Evolutionary conservation across 371 early-diverging fungal genomes (phyloP).

Genomic region (Mortierella sp.): DNA sequence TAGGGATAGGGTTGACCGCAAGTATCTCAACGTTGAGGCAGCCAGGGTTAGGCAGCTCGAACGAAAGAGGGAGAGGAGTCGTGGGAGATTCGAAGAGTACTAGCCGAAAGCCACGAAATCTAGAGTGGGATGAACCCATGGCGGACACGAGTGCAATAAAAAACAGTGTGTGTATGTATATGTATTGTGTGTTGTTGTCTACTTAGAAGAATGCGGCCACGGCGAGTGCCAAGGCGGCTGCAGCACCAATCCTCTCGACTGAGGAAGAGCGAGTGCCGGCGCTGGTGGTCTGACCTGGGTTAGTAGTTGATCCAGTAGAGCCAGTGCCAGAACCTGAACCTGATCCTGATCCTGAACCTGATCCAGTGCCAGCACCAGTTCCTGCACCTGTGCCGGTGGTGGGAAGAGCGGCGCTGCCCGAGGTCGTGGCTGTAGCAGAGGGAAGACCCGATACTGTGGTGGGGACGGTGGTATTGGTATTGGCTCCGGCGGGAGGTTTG

Average conservation of each 20-base stretch:
- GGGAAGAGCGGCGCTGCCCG: background rate
- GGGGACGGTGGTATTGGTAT: slow-evolving; percentile 4
- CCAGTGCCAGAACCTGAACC: slow-evolving; percentile 4
- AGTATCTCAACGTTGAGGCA: slow-evolving; percentile 48
- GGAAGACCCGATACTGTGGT: background rate
- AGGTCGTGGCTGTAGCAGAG: background rate
- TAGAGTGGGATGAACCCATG: no score
- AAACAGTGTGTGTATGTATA: no score
- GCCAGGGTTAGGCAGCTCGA: slow-evolving; percentile 47
- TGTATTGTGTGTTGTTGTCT: background rate
- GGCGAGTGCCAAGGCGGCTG: slow-evolving; percentile 21
- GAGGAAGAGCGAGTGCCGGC: background rate
- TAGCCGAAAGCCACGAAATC: background rate
- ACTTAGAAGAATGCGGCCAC: slow-evolving; percentile 9
- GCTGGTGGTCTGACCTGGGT: background rate
- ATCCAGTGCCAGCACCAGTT: background rate
- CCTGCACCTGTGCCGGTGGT: background rate
- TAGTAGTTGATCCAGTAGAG: background rate
- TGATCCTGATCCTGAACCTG: background rate
- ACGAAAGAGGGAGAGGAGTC: slow-evolving; percentile 42
- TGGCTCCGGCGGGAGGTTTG: slow-evolving; percentile 23
- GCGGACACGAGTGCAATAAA: no score
- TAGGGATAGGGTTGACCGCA: slow-evolving; percentile 33
- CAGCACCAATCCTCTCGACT: slow-evolving; percentile 21
- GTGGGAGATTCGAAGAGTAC: slow-evolving; percentile 42